Evolutionary conservation across 805 yeast species (phyloP).

Genomic region (Wickerhamomyces ciferrii): DNA sequence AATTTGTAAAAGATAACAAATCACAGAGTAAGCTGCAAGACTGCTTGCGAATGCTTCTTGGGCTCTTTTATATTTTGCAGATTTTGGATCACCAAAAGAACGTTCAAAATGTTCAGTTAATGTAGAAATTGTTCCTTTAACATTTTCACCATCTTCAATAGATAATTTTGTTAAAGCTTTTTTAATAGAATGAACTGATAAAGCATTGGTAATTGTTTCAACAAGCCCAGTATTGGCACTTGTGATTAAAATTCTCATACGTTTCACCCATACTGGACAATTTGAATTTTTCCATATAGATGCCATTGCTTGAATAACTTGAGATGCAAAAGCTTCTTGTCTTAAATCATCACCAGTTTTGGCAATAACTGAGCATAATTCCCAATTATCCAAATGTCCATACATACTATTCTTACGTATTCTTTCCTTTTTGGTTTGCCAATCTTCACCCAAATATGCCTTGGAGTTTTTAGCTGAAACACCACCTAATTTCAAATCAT

Average conservation of each 20-base stretch:
- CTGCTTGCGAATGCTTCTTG: conserved; percentile 83
- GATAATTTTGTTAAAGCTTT: conserved; percentile 82
- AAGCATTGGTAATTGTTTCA: conserved; percentile 92
- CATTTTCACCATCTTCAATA: conserved; percentile 59
- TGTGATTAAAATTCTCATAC: conserved; percentile 89
- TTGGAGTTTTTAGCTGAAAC: conserved; percentile 34
- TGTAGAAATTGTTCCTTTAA: conserved; percentile 66
- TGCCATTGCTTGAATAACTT: conserved; percentile 81
- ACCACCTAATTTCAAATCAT: conserved; percentile 85
- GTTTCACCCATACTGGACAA: conserved; percentile 84
- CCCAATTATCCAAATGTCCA: conserved; percentile 93
- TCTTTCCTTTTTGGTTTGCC: conserved; percentile 78
- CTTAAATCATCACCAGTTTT: conserved; percentile 94
- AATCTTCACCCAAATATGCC: conserved; percentile 84
- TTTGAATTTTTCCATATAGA: conserved; percentile 71
- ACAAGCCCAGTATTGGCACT: conserved; percentile 89
- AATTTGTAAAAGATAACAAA: conserved; percentile 85
- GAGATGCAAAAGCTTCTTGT: conserved; percentile 98
- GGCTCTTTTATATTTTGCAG: conserved; percentile 59
- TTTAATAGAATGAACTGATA: conserved; percentile 90
- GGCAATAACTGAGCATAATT: conserved; percentile 89
- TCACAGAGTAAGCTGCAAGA: conserved; percentile 86
- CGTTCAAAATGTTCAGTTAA: conserved; percentile 73
- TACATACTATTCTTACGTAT: conserved; percentile 72
- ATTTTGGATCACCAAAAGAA: conserved; percentile 62